Percentiles rank a stretch among this genome's conserved stretches.
Conservation (phyloP, 768 basidiomycete species). For the Leccinum barrowsii region DNA sequence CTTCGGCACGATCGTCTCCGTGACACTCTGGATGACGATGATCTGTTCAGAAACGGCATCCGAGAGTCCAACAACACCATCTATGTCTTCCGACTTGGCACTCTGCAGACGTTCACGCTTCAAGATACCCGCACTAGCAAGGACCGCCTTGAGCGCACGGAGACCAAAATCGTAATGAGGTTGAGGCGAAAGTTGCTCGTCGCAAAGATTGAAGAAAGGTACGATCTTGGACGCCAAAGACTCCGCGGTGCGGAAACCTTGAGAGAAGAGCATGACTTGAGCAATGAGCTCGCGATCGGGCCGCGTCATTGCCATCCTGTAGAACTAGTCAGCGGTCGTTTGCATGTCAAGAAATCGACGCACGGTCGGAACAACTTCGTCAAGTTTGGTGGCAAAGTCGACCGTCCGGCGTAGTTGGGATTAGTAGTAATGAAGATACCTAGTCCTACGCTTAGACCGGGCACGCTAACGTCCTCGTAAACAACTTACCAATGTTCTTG, state of each 20-base stretch:
- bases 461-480: neutral
- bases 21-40: constrained; percentile 96
- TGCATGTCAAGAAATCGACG: constrained; percentile 31
- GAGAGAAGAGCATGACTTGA: constrained; percentile 99
- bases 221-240: constrained; percentile 97
- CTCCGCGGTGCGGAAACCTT: constrained; percentile 98
- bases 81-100: constrained; percentile 37
- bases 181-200: constrained; percentile 94
- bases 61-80: constrained; percentile 53
- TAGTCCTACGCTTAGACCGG: constrained; percentile 28
- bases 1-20: constrained; percentile 98
- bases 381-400: constrained; percentile 80
- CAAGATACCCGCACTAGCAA: constrained; percentile 95
- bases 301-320: constrained; percentile 97
- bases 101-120: constrained; percentile 83
- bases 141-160: constrained; percentile 93
- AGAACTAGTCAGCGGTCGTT: constrained; percentile 1
- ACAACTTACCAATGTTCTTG: constrained; percentile 80
- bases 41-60: constrained; percentile 86
- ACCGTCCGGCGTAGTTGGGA: constrained; percentile 97
- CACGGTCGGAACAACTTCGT: constrained; percentile 87
- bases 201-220: constrained; percentile 98
- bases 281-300: constrained; percentile 98
- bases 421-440: constrained; percentile 99
- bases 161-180: constrained; percentile 99